These are phyloP conservation scores for Jatropha podagrica DNA, from an alignment of 441 rosid species.

Conservation along the genomic window DNA sequence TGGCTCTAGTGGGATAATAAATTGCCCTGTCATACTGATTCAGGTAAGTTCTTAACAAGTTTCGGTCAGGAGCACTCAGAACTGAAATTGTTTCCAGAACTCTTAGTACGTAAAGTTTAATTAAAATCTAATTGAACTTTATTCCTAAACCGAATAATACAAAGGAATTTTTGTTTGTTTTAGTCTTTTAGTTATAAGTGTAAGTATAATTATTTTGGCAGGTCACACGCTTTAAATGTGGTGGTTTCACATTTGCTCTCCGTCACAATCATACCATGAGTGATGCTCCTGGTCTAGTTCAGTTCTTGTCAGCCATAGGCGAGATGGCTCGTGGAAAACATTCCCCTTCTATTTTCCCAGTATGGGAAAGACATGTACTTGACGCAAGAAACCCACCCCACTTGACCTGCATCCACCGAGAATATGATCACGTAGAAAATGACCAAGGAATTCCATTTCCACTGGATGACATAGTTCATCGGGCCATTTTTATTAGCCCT, in stretches of 20 bases:
- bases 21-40: constrained; percentile 47
- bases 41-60: constrained; percentile 33
- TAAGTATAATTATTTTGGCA: too few relatives aligned
- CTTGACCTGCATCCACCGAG: constrained; percentile 34
- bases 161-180: too few relatives aligned
- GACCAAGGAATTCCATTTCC: constrained; percentile 2
- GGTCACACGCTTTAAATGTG: not conserved
- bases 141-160: too few relatives aligned
- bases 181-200: too few relatives aligned
- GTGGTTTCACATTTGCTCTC: not conserved
- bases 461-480: constrained; percentile 23
- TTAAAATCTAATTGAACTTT: too few relatives aligned
- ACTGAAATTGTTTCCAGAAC: too few relatives aligned
- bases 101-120: too few relatives aligned
- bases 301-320: constrained; percentile 31
- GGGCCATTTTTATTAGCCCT: constrained; percentile 40
- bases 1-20: constrained; percentile 38
- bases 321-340: constrained; percentile 37
- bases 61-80: too few relatives aligned
- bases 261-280: constrained; percentile 42
- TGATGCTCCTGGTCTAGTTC: constrained; percentile 36
- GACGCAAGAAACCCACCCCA: constrained; percentile 29
- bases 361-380: constrained; percentile 50
- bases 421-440: constrained; percentile 29
- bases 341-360: constrained; percentile 27